Conservation (phyloP, 2,329 filamentous ascomycete species). For the Neofusicoccum cordaticola region DNA sequence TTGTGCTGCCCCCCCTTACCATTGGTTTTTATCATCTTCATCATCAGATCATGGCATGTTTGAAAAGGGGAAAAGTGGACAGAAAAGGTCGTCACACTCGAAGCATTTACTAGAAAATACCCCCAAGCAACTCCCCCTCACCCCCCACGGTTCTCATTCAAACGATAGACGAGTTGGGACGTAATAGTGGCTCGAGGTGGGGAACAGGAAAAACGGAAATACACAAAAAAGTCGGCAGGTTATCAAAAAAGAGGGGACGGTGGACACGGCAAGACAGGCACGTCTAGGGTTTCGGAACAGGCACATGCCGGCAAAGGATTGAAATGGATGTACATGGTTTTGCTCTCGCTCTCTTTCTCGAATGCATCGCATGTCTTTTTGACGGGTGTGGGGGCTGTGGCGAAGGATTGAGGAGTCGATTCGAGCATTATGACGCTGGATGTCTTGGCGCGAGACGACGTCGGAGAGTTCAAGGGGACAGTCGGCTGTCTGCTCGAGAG, state of each 20-base stretch:
- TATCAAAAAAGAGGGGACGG: background rate
- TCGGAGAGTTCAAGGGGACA: no score
- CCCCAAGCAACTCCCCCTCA: background rate
- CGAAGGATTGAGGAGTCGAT: no score
- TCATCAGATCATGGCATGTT: background rate
- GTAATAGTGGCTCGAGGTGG: background rate
- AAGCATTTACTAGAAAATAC: constrained; percentile 13
- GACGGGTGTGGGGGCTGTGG: background rate
- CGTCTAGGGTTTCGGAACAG: background rate
- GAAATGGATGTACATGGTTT: background rate
- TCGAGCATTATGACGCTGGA: no score
- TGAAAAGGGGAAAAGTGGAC: background rate
- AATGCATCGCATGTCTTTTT: background rate
- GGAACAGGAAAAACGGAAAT: background rate
- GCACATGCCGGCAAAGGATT: background rate
- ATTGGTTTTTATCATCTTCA: background rate
- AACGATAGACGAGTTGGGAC: background rate
- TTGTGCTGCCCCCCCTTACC: background rate
- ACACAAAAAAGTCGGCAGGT: background rate
- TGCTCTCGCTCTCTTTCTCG: background rate
- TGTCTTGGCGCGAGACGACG: no score
- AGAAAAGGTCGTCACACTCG: background rate
- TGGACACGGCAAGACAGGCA: background rate
- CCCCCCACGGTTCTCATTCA: background rate
- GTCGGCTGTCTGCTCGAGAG: no score